Percentiles rank a stretch among this genome's conserved stretches.
Evolutionary conservation across 805 yeast species (phyloP).

Genomic region (Candida pseudoglaebosa): DNA sequence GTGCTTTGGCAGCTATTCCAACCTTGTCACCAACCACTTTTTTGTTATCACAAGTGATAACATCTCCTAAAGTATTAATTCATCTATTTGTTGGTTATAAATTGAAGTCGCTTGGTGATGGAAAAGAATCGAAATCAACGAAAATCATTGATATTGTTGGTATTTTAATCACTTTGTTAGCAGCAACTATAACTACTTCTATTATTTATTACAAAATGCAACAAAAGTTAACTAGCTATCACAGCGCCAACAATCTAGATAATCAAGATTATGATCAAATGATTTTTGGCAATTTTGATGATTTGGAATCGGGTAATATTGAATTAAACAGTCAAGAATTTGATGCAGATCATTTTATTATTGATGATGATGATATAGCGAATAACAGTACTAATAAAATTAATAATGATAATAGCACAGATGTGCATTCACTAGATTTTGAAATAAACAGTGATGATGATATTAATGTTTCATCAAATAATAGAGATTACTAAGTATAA

Average conservation of each 20-base stretch:
- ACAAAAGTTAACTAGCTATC: constrained; percentile 28
- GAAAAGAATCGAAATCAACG: constrained; percentile 43
- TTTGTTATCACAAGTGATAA: constrained; percentile 63
- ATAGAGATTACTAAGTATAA: constrained; percentile 10
- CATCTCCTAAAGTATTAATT: constrained; percentile 79
- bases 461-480: constrained; percentile 5
- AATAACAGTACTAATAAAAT: background rate
- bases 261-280: constrained; percentile 23
- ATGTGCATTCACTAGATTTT: constrained; percentile 1
- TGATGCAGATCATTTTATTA: constrained; percentile 39
- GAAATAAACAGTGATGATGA: constrained; percentile 5
- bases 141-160: constrained; percentile 61
- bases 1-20: constrained; percentile 87
- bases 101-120: constrained; percentile 63
- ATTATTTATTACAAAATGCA: constrained; percentile 58
- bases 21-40: constrained; percentile 62
- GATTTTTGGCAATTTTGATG: constrained; percentile 40
- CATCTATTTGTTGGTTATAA: constrained; percentile 77
- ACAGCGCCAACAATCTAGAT: constrained; percentile 9
- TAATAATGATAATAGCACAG: background rate
- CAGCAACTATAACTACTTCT: constrained; percentile 60
- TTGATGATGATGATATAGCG: constrained; percentile 33
- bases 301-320: constrained; percentile 26
- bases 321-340: constrained; percentile 35
- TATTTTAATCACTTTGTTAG: constrained; percentile 50